These are phyloP conservation scores for Boletus subcaerulescens DNA, from an alignment of 768 basidiomycete species.

Conservation along the genomic window DNA sequence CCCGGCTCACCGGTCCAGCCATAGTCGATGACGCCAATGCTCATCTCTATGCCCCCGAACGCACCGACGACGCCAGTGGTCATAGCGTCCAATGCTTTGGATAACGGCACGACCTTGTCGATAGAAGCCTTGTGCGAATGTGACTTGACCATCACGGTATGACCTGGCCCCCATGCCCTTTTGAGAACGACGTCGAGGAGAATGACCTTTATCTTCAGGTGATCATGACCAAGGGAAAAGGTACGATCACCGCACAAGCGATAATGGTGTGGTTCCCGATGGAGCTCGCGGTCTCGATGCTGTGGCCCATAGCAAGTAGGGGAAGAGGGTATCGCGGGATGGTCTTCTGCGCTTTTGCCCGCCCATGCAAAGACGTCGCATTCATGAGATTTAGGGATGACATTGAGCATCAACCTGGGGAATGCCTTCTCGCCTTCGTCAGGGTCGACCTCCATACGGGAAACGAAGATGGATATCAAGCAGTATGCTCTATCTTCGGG, in stretches of 20 bases:
- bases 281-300: not conserved
- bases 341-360: not conserved
- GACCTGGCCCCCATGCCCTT: not conserved
- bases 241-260: not conserved
- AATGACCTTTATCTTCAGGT: slow-evolving; percentile 5
- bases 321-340: slow-evolving; percentile 7
- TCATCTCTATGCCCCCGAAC: not conserved
- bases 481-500: not conserved
- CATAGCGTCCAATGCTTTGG: not conserved
- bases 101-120: not conserved
- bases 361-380: slow-evolving; percentile 8
- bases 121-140: not conserved
- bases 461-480: slow-evolving; percentile 5
- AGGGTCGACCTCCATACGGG: not conserved
- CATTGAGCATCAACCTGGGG: slow-evolving; percentile 3
- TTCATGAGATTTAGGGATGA: slow-evolving; percentile 1
- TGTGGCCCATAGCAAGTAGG: slow-evolving; percentile 1
- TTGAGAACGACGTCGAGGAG: not conserved
- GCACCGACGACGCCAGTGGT: not conserved
- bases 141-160: not conserved
- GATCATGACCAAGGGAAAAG: slow-evolving; percentile 2
- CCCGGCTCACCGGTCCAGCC: not conserved
- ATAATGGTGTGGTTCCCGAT: not conserved
- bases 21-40: slow-evolving; percentile 2
- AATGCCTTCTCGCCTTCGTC: not conserved